These are phyloP conservation scores for Persicaria tinctoria DNA, from an alignment of 148 eudicot species.

Conservation along the genomic window DNA sequence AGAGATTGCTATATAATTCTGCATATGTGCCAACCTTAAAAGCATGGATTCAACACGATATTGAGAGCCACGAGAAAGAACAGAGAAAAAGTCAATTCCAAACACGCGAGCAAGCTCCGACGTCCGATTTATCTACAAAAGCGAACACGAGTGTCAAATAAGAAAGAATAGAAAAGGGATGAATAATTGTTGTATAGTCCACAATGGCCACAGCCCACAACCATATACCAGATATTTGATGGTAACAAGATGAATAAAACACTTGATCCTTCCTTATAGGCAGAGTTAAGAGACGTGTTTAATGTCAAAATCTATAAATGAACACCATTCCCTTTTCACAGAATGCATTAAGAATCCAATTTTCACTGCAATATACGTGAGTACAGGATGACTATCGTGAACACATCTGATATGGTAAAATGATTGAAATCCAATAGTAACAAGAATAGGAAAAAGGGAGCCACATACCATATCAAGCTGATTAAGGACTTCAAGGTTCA, in stretches of 20 bases:
- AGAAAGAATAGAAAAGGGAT: slow-evolving; percentile 1
- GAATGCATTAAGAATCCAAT: slow-evolving; percentile 3
- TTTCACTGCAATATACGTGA: background rate
- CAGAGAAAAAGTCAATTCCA: slow-evolving; percentile 95
- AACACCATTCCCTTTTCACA: background rate
- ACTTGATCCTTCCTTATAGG: background rate
- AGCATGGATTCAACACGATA: slow-evolving; percentile 99
- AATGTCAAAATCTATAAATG: background rate
- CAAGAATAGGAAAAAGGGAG: slow-evolving; percentile 1
- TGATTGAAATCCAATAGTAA: background rate
- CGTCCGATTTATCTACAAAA: slow-evolving; percentile 70
- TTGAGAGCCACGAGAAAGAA: slow-evolving; percentile 96
- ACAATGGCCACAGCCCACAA: background rate
- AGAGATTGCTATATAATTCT: slow-evolving; percentile 86
- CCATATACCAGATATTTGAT: background rate
- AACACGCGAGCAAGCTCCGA: slow-evolving; percentile 98
- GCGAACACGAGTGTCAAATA: slow-evolving; percentile 15
- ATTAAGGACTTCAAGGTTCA: slow-evolving; percentile 68
- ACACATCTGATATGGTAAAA: background rate
- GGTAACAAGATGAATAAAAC: background rate
- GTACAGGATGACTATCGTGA: background rate
- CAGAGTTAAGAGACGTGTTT: background rate
- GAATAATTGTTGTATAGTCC: background rate
- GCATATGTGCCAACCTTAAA: slow-evolving; percentile 77
- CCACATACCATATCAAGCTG: slow-evolving; percentile 69